Conservation (phyloP, 2,329 filamentous ascomycete species). For the Leptographium wingfieldii region DNA sequence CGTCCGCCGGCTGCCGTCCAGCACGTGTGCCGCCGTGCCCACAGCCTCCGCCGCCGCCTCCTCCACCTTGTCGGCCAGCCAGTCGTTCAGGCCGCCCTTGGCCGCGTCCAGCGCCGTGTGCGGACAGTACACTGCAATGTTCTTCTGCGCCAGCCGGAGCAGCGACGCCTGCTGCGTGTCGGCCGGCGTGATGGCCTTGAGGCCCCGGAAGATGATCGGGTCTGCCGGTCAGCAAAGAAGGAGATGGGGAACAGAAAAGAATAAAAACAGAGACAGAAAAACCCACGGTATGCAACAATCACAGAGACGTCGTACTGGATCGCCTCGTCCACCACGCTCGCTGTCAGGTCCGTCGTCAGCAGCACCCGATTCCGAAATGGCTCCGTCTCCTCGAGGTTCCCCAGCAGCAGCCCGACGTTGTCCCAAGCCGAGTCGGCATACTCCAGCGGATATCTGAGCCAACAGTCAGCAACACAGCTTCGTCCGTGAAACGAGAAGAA, state of each 20-base stretch:
- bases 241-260: not conserved
- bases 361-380: slow-evolving; percentile 27
- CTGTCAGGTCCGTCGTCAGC: slow-evolving; percentile 79
- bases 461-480: not conserved
- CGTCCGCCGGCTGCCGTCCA: slow-evolving; percentile 11
- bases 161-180: slow-evolving; percentile 82
- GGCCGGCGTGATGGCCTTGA: slow-evolving; percentile 75
- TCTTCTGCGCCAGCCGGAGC: slow-evolving; percentile 67
- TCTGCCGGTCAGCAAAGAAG: slow-evolving; percentile 36
- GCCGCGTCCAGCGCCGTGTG: slow-evolving; percentile 92
- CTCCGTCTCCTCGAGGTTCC: slow-evolving; percentile 21
- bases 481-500: not conserved
- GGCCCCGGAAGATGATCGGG: slow-evolving; percentile 87
- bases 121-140: slow-evolving; percentile 90
- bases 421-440: slow-evolving; percentile 86
- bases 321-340: slow-evolving; percentile 79
- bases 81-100: slow-evolving; percentile 76
- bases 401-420: slow-evolving; percentile 75
- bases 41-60: not conserved
- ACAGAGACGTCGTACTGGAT: slow-evolving; percentile 64
- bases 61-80: slow-evolving; percentile 75
- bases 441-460: not conserved
- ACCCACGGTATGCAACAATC: slow-evolving; percentile 76
- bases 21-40: not conserved
- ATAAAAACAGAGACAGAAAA: not conserved